phyloP scores from a whole-genome alignment of 2,329 filamentous ascomycete genomes.

The Ascochyta viciae-villosae region DNA sequence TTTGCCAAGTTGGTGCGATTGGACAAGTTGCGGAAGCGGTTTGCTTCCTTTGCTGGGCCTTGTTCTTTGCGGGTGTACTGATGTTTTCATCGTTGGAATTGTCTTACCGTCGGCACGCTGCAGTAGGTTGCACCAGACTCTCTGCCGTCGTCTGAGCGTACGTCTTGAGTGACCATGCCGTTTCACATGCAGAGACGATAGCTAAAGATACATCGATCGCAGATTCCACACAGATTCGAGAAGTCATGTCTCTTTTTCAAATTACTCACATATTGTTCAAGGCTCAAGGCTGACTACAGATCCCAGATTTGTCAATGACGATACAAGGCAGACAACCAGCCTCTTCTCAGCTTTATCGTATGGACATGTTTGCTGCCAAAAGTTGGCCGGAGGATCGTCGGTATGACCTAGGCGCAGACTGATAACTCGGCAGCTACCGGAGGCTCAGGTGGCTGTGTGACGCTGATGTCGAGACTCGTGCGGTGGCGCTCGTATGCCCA shows the following conservation, averaged over 20 bases:
- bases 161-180: background rate
- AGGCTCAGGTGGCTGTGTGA: slow-evolving; percentile 19
- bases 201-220: background rate
- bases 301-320: background rate
- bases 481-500: slow-evolving; percentile 17
- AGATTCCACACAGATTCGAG: background rate
- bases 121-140: background rate
- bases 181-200: background rate
- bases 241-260: background rate
- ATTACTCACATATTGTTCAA: background rate
- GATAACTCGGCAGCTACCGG: slow-evolving; percentile 9
- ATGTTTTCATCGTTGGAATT: background rate
- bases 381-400: background rate
- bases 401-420: slow-evolving; percentile 2
- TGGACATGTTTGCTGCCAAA: slow-evolving; percentile 1
- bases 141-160: background rate
- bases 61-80: slow-evolving; percentile 1
- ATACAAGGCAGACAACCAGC: background rate
- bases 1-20: background rate
- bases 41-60: slow-evolving; percentile 2
- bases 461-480: slow-evolving; percentile 13
- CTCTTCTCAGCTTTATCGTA: background rate
- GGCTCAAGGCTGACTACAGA: background rate
- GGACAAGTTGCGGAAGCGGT: slow-evolving; percentile 8
- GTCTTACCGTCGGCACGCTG: slow-evolving; percentile 8